Conservation (phyloP, 2,329 filamentous ascomycete species). For the Penicillium verrucosum region DNA sequence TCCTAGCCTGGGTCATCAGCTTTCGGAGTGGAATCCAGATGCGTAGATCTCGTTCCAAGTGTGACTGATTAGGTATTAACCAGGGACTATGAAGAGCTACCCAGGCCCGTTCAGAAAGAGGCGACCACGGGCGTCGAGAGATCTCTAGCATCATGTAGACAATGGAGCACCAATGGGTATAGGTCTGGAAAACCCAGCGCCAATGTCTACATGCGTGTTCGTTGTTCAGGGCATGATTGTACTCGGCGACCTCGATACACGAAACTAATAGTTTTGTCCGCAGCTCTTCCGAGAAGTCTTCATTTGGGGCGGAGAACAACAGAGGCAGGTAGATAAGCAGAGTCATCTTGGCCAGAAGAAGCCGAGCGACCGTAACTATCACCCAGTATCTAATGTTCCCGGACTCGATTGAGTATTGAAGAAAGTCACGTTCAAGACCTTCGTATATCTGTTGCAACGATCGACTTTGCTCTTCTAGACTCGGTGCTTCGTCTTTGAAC, state of each 20-base stretch:
- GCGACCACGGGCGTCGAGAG: conserved; percentile 47
- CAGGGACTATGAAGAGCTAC: conserved; percentile 43
- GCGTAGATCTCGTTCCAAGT: conserved; percentile 31
- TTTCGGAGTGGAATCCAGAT: conserved; percentile 37
- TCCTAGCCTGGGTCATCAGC: conserved; percentile 29
- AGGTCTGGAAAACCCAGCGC: conserved; percentile 60
- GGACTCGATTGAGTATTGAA: conserved; percentile 40
- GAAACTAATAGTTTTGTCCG: conserved; percentile 38
- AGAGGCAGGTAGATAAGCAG: conserved; percentile 54
- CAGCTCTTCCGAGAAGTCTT: conserved; percentile 36
- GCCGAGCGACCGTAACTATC: conserved; percentile 42
- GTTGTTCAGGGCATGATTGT: conserved; percentile 53
- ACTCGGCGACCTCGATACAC: conserved; percentile 45
- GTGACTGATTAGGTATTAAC: conserved; percentile 38
- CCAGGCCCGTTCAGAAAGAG: conserved; percentile 50
- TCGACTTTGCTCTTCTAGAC: conserved; percentile 43
- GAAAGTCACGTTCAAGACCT: conserved; percentile 44
- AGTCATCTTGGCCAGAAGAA: conserved; percentile 42
- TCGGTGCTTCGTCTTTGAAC: conserved; percentile 29
- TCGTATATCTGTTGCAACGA: conserved; percentile 49
- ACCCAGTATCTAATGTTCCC: conserved; percentile 49
- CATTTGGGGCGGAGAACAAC: conserved; percentile 39
- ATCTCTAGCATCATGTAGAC: conserved; percentile 56
- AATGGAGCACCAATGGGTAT: conserved; percentile 59
- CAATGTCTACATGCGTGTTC: conserved; percentile 51